Evolutionary conservation across 2,329 filamentous ascomycete species (phyloP).

Genomic region (Phialocephala subalpina): DNA sequence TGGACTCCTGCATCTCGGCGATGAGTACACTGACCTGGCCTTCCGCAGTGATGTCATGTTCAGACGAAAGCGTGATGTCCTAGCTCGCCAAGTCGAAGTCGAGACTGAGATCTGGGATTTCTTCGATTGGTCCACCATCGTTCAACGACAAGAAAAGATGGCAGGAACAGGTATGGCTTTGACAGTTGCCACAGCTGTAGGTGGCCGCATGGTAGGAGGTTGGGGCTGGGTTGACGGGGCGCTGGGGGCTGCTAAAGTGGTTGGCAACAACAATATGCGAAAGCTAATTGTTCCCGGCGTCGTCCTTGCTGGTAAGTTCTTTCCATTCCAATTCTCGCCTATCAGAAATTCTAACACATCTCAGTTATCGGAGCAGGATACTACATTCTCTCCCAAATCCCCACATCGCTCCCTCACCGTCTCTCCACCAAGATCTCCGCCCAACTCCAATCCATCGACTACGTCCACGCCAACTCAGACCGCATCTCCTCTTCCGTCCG

Average conservation of each 20-base stretch:
- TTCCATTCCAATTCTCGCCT: constrained; percentile 35
- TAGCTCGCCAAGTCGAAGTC: constrained; percentile 86
- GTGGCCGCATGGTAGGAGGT: constrained; percentile 81
- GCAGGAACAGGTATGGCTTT: constrained; percentile 94
- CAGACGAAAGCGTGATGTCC: constrained; percentile 78
- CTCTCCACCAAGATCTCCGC: constrained; percentile 84
- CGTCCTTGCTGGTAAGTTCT: constrained; percentile 74
- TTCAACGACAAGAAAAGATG: constrained; percentile 93
- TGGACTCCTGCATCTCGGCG: constrained; percentile 86
- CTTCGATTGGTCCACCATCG: constrained; percentile 82
- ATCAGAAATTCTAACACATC: constrained; percentile 44
- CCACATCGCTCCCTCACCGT: constrained; percentile 85
- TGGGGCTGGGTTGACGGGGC: constrained; percentile 91
- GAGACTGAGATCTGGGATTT: constrained; percentile 93
- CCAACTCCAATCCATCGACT: constrained; percentile 85
- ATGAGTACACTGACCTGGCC: constrained; percentile 84
- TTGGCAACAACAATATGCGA: constrained; percentile 83
- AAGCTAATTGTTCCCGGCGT: constrained; percentile 83
- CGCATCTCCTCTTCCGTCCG: constrained; percentile 88
- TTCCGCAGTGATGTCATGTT: constrained; percentile 97
- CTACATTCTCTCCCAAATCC: constrained; percentile 88
- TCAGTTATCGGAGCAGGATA: constrained; percentile 76
- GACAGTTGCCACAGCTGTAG: constrained; percentile 87
- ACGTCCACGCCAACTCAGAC: constrained; percentile 86
- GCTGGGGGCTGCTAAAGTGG: constrained; percentile 78